Conservation (phyloP, 2,329 filamentous ascomycete genomes). For the Exserohilum turcica region DNA sequence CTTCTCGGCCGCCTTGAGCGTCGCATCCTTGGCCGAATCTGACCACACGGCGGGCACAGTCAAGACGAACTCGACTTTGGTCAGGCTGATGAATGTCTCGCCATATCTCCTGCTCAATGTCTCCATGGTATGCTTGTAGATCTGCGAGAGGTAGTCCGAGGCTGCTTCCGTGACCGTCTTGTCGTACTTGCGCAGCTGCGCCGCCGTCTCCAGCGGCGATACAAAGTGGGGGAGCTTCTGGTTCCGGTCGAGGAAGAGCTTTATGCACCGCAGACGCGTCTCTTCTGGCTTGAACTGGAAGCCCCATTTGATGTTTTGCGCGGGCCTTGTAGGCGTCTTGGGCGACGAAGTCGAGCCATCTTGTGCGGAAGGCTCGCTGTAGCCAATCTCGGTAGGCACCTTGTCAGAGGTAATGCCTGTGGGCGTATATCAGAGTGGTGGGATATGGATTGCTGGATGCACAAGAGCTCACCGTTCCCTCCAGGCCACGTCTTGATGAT, state of each 20-base stretch:
- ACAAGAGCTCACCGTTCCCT: conserved; percentile 63
- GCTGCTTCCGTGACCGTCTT: conserved; percentile 81
- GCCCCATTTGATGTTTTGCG: conserved; percentile 67
- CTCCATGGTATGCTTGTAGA: conserved; percentile 79
- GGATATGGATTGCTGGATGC: background rate
- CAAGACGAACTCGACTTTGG: conserved; percentile 77
- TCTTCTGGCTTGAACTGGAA: conserved; percentile 83
- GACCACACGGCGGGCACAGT: conserved; percentile 81
- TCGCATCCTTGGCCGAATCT: conserved; percentile 83
- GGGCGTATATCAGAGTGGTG: conserved; percentile 14
- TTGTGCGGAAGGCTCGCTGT: conserved; percentile 44
- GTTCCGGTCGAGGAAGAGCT: conserved; percentile 79
- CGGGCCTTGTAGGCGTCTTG: conserved; percentile 26
- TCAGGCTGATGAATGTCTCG: conserved; percentile 76
- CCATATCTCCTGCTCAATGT: conserved; percentile 75
- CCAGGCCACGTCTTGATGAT: conserved; percentile 84
- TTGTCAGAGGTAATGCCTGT: conserved; percentile 78
- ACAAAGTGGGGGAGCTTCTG: conserved; percentile 83
- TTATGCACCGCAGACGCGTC: conserved; percentile 77
- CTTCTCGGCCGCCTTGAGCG: conserved; percentile 74
- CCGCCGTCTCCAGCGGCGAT: conserved; percentile 75
- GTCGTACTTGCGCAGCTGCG: conserved; percentile 73
- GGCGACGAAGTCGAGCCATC: conserved; percentile 23
- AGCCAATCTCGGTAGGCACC: conserved; percentile 76
- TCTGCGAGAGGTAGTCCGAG: conserved; percentile 76